A percentile compares a stretch with the other conserved stretches of the same genome.
Evolutionary conservation across 768 basidiomycete genomes (phyloP).

Genomic region (Pleurotus tuoliensis): DNA sequence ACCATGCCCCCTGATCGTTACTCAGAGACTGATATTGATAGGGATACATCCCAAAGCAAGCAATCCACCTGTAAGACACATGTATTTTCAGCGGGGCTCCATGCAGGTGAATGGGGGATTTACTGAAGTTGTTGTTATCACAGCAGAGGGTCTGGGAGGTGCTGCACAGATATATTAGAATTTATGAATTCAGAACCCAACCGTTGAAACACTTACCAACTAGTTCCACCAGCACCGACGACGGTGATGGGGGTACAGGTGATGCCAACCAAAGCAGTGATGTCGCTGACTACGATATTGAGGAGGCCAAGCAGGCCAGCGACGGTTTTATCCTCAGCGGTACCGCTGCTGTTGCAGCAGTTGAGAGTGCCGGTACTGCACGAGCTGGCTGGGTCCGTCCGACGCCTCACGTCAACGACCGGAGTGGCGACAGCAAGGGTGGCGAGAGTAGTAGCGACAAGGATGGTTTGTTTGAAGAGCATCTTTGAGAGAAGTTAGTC

Average conservation of each 20-base stretch:
- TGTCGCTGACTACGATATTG: constrained; percentile 17
- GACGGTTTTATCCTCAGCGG: neutral
- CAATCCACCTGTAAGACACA: constrained; percentile 16
- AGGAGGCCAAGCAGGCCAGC: constrained; percentile 12
- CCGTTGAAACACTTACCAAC: neutral
- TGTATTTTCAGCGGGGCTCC: neutral
- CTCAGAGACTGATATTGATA: constrained; percentile 15
- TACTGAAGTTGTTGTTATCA: constrained; percentile 16
- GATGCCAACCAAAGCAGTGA: constrained; percentile 3
- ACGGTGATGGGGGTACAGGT: constrained; percentile 17
- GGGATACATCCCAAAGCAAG: constrained; percentile 23
- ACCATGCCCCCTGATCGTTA: neutral
- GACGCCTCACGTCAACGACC: neutral
- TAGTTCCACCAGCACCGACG: constrained; percentile 13
- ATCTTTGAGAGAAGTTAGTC: neutral
- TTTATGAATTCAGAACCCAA: neutral
- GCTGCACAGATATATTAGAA: constrained; percentile 8
- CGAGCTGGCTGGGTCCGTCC: neutral
- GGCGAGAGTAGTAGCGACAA: neutral
- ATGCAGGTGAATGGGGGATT: constrained; percentile 10
- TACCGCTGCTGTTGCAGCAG: neutral
- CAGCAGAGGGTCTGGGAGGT: constrained; percentile 22
- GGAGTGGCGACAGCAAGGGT: neutral
- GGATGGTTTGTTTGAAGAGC: neutral
- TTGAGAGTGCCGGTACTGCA: neutral